phyloP scores from a whole-genome alignment of 2,329 filamentous ascomycete species.

The Aspergillus sp. region DNA sequence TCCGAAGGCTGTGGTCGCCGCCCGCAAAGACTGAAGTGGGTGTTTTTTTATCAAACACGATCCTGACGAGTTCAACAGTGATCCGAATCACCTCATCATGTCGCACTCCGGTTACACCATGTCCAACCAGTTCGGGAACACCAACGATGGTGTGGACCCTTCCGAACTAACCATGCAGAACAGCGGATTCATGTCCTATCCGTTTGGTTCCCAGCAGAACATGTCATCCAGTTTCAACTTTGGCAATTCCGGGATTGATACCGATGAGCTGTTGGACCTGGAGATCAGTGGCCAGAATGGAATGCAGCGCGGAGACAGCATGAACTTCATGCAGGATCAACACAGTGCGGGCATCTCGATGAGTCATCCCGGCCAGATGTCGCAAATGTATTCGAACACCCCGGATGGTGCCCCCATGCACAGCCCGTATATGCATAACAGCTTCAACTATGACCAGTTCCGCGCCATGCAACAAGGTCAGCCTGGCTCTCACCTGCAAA shows the following conservation, averaged over 20 bases:
- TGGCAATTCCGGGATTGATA: conserved; percentile 74
- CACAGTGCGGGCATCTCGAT: conserved; percentile 53
- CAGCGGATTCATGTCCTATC: conserved; percentile 51
- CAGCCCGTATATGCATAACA: conserved; percentile 75
- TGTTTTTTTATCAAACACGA: conserved; percentile 66
- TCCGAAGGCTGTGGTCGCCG: conserved; percentile 9
- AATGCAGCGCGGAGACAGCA: conserved; percentile 30
- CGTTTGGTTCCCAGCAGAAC: conserved; percentile 63
- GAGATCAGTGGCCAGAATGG: conserved; percentile 43
- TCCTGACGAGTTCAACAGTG: conserved; percentile 61
- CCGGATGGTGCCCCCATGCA: conserved; percentile 90
- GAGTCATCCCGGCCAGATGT: conserved; percentile 67
- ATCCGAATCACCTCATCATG: conserved; percentile 48
- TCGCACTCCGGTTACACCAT: conserved; percentile 51
- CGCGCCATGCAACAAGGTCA: conserved; percentile 57
- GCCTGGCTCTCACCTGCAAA: conserved; percentile 34
- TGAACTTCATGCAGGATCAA: conserved; percentile 50
- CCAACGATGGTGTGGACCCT: conserved; percentile 70
- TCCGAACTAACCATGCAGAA: conserved; percentile 74
- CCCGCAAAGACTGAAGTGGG: conserved; percentile 53
- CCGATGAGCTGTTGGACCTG: conserved; percentile 80
- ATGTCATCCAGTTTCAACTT: conserved; percentile 71
- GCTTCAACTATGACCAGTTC: conserved; percentile 75
- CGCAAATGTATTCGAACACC: conserved; percentile 78
- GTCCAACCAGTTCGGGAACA: conserved; percentile 53